Percentiles rank a stretch among this genome's conserved stretches.
Evolutionary conservation across 2,329 filamentous ascomycete species (phyloP).

Genomic region (Clonostachys rhizophaga): DNA sequence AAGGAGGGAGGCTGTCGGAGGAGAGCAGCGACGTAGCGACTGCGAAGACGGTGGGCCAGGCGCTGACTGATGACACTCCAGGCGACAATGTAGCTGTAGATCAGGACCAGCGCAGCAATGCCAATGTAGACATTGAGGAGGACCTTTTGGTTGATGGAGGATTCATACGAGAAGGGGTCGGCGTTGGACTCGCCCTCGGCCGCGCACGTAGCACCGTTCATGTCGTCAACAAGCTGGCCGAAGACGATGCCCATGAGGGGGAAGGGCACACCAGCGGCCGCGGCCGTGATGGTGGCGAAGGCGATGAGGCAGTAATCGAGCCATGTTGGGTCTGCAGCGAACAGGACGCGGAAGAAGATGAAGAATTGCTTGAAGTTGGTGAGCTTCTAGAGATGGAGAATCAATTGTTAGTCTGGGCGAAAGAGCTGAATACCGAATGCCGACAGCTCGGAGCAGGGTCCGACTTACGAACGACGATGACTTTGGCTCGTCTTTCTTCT

Average conservation of each 20-base stretch:
- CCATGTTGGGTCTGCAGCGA: constrained; percentile 6
- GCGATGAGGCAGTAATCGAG: constrained; percentile 5
- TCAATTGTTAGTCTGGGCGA: no score
- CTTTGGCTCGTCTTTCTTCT: no score
- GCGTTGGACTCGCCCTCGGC: constrained; percentile 62
- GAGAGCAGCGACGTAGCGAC: background rate
- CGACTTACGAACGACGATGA: no score
- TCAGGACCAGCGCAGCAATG: constrained; percentile 67
- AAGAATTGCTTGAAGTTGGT: background rate
- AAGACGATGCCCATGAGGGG: constrained; percentile 82
- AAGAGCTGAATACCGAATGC: no score
- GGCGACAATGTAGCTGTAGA: constrained; percentile 74
- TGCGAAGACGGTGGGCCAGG: background rate
- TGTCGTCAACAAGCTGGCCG: constrained; percentile 59
- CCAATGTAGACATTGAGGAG: constrained; percentile 38
- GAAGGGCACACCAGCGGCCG: constrained; percentile 70
- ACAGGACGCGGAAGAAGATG: constrained; percentile 2
- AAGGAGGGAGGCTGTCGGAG: background rate
- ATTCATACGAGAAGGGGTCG: constrained; percentile 37
- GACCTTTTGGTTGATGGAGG: background rate
- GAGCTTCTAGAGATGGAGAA: no score
- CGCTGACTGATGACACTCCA: constrained; percentile 56
- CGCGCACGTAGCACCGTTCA: constrained; percentile 43
- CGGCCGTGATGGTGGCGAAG: constrained; percentile 35
- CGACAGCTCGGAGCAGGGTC: no score